Percentiles rank a stretch among this genome's conserved stretches.
phyloP scores from a whole-genome alignment of 1,284 basidiomycete species.

The Singerocomus inundabilis region DNA sequence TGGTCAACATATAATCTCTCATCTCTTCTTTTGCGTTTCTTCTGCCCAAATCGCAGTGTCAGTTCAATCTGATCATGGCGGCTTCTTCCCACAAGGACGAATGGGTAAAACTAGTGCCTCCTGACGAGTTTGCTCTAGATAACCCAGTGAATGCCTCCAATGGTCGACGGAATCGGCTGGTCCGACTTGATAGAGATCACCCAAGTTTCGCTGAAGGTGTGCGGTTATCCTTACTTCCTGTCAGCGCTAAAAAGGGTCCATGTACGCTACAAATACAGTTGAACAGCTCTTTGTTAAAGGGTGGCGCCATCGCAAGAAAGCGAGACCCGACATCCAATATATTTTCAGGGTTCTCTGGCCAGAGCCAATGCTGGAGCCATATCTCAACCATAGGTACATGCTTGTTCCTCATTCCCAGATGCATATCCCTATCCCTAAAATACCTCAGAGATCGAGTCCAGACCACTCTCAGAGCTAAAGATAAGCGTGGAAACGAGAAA shows the following conservation, averaged over 20 bases:
- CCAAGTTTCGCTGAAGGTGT: conserved; percentile 27
- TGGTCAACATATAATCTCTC: conserved; percentile 23
- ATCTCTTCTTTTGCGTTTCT: background rate
- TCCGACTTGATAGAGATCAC: conserved; percentile 28
- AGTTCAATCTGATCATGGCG: conserved; percentile 18
- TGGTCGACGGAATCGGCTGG: conserved; percentile 39
- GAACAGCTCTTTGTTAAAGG: conserved; percentile 49
- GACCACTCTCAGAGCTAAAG: conserved; percentile 22
- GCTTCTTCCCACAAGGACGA: conserved; percentile 20
- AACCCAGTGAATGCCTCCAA: conserved; percentile 39
- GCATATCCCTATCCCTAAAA: conserved; percentile 2
- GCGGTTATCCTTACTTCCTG: conserved; percentile 7
- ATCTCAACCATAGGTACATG: conserved; percentile 46
- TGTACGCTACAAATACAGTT: conserved; percentile 36
- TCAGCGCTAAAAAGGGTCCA: background rate
- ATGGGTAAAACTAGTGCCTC: conserved; percentile 30
- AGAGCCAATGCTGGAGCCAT: conserved; percentile 44
- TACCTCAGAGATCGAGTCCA: conserved; percentile 30
- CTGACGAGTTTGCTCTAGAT: conserved; percentile 46
- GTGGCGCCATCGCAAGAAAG: conserved; percentile 57
- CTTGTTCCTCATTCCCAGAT: conserved; percentile 9
- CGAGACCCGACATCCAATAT: conserved; percentile 46
- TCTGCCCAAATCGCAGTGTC: conserved; percentile 1
- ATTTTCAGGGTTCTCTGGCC: conserved; percentile 54
- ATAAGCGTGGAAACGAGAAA: conserved; percentile 46